A percentile compares a stretch with the other conserved stretches of the same genome.
These are phyloP conservation scores for Cyberlindnera maclurae DNA, from an alignment of 805 yeast species.

Conservation along the genomic window DNA sequence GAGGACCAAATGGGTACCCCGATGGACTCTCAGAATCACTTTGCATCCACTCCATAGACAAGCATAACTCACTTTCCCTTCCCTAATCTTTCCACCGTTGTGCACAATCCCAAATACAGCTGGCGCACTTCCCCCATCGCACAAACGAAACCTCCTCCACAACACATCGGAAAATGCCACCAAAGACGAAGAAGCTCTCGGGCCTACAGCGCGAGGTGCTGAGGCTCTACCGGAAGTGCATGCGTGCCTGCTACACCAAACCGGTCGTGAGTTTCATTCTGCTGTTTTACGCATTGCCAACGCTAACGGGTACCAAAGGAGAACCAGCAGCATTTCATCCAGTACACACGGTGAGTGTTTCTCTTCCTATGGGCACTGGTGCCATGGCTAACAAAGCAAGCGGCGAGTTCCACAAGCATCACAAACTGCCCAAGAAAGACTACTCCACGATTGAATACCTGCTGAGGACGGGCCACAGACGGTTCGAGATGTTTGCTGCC, in stretches of 20 bases:
- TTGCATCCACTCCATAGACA: too few species aligned
- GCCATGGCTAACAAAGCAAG: slow-evolving; percentile 1
- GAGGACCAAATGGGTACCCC: too few species aligned
- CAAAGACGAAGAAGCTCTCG: slow-evolving; percentile 25
- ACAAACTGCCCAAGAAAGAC: slow-evolving; percentile 60
- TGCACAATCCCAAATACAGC: too few species aligned
- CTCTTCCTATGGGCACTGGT: neutral
- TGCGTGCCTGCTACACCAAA: slow-evolving; percentile 38
- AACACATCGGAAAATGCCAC: slow-evolving; percentile 18
- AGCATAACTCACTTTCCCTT: too few species aligned
- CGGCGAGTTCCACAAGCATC: slow-evolving; percentile 55
- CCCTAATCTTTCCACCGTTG: too few species aligned
- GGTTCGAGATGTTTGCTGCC: slow-evolving; percentile 64
- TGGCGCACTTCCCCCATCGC: too few species aligned
- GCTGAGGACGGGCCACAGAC: slow-evolving; percentile 64
- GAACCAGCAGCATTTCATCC: slow-evolving; percentile 37
- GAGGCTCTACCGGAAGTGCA: slow-evolving; percentile 39
- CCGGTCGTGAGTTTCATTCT: slow-evolving; percentile 27
- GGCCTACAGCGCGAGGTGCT: slow-evolving; percentile 50
- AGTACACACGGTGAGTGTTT: slow-evolving; percentile 30
- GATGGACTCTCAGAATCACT: too few species aligned
- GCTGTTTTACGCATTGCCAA: too few species aligned
- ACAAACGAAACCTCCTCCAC: neutral
- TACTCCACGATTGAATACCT: slow-evolving; percentile 83
- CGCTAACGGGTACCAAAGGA: slow-evolving; percentile 17